Base-by-base conservation (phyloP, 495 filamentous ascomycete species). In the Oidiodendron maius region DNA sequence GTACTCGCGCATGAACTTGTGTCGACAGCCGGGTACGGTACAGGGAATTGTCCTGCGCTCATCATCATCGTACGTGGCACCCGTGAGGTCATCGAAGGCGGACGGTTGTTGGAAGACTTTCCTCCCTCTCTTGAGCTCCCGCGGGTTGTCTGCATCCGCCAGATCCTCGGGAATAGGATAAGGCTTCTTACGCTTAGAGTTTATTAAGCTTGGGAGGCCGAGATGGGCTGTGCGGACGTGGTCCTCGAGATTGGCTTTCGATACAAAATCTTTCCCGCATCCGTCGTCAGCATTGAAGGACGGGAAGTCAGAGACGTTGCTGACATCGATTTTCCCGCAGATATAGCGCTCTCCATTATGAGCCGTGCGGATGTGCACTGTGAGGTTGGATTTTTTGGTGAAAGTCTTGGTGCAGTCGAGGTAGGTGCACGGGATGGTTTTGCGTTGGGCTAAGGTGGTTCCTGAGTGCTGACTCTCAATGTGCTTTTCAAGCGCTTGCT, bases 211-310 rank as follows among this genome's bases (percentile, higher is more conserved):
- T 18, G 68, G 62, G 26, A 80, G 68, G 3, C 81, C 80, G 28
- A 93, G 59, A 61, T 96, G 90, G 0, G 82, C 66, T 9, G 78
- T 87, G 17, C 86, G 81, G 32, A 94, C 73, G 53, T 96, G 90
- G 39, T 89, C 84, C 64, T 90, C 86, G 0, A 96, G 70, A 40
- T 75, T 80, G n/a, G 74, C 67, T 61, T 89, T 91, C 50, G 80
- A 81, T 20, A 70, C 68, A 51, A 89, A 90, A 15, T 69, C 69
- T 42, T 76, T 72, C 0, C 81, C 84, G 56, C 90, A 96, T 2
- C 83, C 86, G 45, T 74, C 66, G 25, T 76, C 61, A 21, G 74
- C 76, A 47, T 78, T 68, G 84, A 87, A 91, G n/a, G 68, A 67
- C 4, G 60, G 60, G 1, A 89, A 65, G 36, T 77, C 79, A n/a